Evolutionary conservation across 768 basidiomycete species (phyloP).

Genomic region (Suillus clintonianus): DNA sequence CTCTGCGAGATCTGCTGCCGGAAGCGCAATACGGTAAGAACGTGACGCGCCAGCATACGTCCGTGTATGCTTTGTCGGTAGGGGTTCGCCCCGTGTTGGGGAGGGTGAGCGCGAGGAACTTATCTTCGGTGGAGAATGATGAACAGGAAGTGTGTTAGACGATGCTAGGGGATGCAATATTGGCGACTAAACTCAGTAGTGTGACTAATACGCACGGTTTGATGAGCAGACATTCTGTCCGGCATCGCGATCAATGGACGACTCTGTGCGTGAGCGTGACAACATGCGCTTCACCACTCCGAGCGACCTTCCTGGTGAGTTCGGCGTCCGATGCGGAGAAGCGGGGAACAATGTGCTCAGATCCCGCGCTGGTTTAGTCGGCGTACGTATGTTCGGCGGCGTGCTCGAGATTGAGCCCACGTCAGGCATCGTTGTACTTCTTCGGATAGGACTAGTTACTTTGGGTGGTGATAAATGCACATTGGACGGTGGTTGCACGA

Average conservation of each 20-base stretch:
- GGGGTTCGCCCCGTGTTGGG: slow-evolving; percentile 25
- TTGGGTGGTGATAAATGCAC: slow-evolving; percentile 2
- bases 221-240: not conserved
- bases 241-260: slow-evolving; percentile 40
- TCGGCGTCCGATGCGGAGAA: slow-evolving; percentile 24
- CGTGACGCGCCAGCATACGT: slow-evolving; percentile 80
- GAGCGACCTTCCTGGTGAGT: slow-evolving; percentile 37
- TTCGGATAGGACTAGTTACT: slow-evolving; percentile 1
- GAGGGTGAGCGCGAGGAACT: slow-evolving; percentile 28
- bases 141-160: slow-evolving; percentile 23
- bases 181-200: not conserved
- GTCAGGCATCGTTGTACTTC: slow-evolving; percentile 5
- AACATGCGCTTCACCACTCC: slow-evolving; percentile 72
- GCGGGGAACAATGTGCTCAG: slow-evolving; percentile 49
- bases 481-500: slow-evolving; percentile 14
- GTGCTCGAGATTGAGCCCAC: not conserved
- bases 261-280: slow-evolving; percentile 64
- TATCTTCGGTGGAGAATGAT: slow-evolving; percentile 23
- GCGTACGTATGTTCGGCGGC: slow-evolving; percentile 10
- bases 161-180: slow-evolving; percentile 18
- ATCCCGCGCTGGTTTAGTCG: slow-evolving; percentile 39
- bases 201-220: not conserved
- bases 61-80: slow-evolving; percentile 43
- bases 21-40: slow-evolving; percentile 74
- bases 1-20: slow-evolving; percentile 53